A percentile compares a stretch with the other conserved stretches of the same genome.
phyloP scores from a whole-genome alignment of 2,329 filamentous ascomycete species.

The Lasiodiplodia sp. region DNA sequence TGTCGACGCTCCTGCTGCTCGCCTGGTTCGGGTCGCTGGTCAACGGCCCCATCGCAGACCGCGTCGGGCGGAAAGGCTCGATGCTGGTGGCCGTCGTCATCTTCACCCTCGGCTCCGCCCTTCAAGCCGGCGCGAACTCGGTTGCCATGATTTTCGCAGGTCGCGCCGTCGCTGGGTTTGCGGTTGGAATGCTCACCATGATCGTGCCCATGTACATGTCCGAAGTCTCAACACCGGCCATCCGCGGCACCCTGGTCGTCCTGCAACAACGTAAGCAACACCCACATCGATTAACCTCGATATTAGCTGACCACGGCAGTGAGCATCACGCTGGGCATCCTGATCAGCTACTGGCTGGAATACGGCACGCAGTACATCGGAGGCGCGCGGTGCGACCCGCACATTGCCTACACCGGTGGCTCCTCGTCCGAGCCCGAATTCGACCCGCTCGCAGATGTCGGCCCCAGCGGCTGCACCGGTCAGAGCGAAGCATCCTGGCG shows the following conservation, averaged over 20 bases:
- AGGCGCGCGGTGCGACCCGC: slow-evolving; percentile 52
- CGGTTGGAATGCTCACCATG: slow-evolving; percentile 70
- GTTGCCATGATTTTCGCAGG: slow-evolving; percentile 45
- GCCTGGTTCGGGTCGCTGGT: slow-evolving; percentile 9
- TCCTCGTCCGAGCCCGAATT: slow-evolving; percentile 49
- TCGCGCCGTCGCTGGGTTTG: slow-evolving; percentile 68
- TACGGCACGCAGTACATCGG: slow-evolving; percentile 46
- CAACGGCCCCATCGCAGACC: slow-evolving; percentile 11
- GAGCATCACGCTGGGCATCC: slow-evolving; percentile 65
- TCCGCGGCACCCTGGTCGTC: slow-evolving; percentile 53
- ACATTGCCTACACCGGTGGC: slow-evolving; percentile 56
- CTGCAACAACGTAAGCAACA: slow-evolving; percentile 59
- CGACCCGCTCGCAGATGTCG: slow-evolving; percentile 36
- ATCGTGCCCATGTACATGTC: slow-evolving; percentile 52
- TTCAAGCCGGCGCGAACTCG: slow-evolving; percentile 7
- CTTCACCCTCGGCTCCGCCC: slow-evolving; percentile 6
- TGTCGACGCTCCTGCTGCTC: slow-evolving; percentile 12
- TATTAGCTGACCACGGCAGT: neutral
- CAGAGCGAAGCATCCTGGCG: slow-evolving; percentile 63
- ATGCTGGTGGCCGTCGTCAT: slow-evolving; percentile 16
- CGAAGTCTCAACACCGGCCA: slow-evolving; percentile 13
- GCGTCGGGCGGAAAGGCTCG: slow-evolving; percentile 6
- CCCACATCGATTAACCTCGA: rapidly evolving
- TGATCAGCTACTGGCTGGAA: slow-evolving; percentile 61
- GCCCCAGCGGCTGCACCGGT: neutral